Conservation (phyloP, 352 stramenopile species). For the Hyaloperonospora arabidopsidis region DNA sequence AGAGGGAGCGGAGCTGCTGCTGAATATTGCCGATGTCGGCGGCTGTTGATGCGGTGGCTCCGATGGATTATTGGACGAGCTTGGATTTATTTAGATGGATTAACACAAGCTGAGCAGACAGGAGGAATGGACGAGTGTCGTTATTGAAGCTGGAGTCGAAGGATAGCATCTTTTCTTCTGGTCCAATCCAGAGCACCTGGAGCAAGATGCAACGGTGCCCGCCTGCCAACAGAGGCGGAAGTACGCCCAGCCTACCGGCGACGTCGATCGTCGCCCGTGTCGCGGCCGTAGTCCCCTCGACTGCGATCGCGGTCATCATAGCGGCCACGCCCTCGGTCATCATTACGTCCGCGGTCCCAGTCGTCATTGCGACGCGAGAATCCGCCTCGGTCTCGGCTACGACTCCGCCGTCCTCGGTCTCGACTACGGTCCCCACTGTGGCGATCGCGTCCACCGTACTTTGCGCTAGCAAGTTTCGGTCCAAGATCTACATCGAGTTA, state of each 20-base stretch:
- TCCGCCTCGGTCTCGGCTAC: constrained; percentile 36
- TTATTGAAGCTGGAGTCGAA: constrained; percentile 16
- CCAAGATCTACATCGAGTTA: constrained; percentile 50
- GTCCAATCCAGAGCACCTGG: constrained; percentile 13
- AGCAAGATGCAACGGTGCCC: constrained; percentile 19
- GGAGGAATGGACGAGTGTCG: constrained; percentile 14
- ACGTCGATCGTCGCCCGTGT: constrained; percentile 35
- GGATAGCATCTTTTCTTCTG: constrained; percentile 6
- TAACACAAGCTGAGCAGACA: constrained; percentile 49
- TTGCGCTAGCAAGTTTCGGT: constrained; percentile 59
- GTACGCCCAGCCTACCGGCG: constrained; percentile 23
- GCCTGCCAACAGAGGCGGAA: constrained; percentile 2
- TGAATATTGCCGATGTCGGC: constrained; percentile 11
- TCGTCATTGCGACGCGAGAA: constrained; percentile 39
- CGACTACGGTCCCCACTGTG: constrained; percentile 41
- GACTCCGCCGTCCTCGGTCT: constrained; percentile 39
- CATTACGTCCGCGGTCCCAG: constrained; percentile 34
- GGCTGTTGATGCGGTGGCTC: constrained; percentile 23
- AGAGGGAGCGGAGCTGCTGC: constrained; percentile 12
- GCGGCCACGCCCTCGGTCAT: constrained; percentile 44
- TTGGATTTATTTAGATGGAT: constrained; percentile 57
- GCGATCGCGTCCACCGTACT: constrained; percentile 49
- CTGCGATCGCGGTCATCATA: constrained; percentile 49
- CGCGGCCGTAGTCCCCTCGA: constrained; percentile 37
- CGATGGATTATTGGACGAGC: constrained; percentile 41